These are phyloP conservation scores for Globisporangium takayamanum DNA, from an alignment of 352 stramenopile genomes.

Conservation along the genomic window DNA sequence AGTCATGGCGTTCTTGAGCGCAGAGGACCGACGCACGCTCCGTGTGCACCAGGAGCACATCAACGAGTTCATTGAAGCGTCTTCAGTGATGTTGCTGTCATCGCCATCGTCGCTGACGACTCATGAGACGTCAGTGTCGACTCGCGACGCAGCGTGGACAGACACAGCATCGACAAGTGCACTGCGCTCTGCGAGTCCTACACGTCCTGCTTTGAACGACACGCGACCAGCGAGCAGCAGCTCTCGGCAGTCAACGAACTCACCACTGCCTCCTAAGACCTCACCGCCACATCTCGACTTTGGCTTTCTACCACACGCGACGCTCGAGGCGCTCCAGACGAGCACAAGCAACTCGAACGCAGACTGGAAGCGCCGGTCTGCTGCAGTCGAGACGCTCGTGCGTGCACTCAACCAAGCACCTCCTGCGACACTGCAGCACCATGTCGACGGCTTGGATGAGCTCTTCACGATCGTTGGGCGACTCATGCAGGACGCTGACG, in stretches of 20 bases:
- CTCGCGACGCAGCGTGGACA: too few species aligned
- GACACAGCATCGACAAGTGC: too few species aligned
- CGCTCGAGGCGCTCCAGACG: constrained; percentile 26
- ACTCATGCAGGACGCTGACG: constrained; percentile 59
- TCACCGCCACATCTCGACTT: constrained; percentile 18
- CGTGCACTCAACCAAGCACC: constrained; percentile 28
- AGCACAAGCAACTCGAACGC: constrained; percentile 55
- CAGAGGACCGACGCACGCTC: constrained; percentile 54
- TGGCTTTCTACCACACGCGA: constrained; percentile 36
- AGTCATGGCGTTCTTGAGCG: constrained; percentile 49
- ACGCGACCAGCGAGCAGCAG: background rate
- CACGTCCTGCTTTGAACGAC: background rate
- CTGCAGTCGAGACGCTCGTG: constrained; percentile 54
- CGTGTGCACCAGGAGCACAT: constrained; percentile 41
- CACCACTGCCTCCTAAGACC: background rate
- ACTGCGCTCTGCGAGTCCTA: too few species aligned
- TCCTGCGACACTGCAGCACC: constrained; percentile 8
- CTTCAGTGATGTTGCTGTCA: constrained; percentile 1
- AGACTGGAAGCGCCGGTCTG: constrained; percentile 63
- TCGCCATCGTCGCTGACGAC: background rate
- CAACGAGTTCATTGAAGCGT: constrained; percentile 35
- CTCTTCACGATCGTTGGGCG: constrained; percentile 41
- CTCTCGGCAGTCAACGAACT: background rate
- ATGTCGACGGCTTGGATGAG: constrained; percentile 20
- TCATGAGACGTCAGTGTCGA: too few species aligned